A percentile compares a stretch with the other conserved stretches of the same genome.
Evolutionary conservation across 179 eudicot genomes (phyloP).

Genomic region (Pouteria campechiana): DNA sequence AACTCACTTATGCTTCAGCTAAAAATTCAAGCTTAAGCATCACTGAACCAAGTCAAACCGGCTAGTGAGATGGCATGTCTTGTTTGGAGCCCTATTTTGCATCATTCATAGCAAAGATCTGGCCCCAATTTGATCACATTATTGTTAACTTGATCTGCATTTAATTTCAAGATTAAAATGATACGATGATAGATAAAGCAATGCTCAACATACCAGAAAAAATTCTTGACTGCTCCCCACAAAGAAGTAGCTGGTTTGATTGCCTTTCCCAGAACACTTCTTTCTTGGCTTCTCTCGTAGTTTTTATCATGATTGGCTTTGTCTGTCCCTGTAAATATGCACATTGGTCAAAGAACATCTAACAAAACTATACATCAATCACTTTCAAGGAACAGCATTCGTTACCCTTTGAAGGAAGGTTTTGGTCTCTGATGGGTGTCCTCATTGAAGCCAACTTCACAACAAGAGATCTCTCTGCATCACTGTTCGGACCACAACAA

Average conservation of each 20-base stretch:
- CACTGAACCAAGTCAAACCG: too few species aligned
- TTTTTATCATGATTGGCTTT: conserved; percentile 13
- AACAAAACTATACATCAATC: neutral
- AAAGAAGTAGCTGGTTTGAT: conserved; percentile 18
- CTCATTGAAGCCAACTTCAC: conserved; percentile 54
- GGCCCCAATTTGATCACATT: too few species aligned
- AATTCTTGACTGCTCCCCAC: conserved; percentile 36
- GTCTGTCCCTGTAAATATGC: conserved; percentile 7
- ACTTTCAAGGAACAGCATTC: conserved; percentile 3
- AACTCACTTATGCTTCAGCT: too few species aligned
- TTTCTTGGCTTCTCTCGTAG: conserved; percentile 10
- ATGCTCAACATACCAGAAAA: conserved; percentile 24
- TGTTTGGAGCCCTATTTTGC: too few species aligned
- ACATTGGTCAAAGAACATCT: neutral
- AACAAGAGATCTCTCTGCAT: conserved; percentile 47
- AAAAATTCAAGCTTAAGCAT: too few species aligned
- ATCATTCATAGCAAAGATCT: too few species aligned
- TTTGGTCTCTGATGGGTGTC: conserved; percentile 16
- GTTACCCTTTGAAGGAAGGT: conserved; percentile 23
- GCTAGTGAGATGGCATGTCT: too few species aligned
- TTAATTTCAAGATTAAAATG: neutral
- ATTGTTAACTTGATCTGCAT: neutral
- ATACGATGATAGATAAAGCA: neutral
- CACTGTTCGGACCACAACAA: too few species aligned
- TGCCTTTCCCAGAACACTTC: too few species aligned